Evolutionary conservation across 805 yeast genomes (phyloP), one percentile per base, ranked within the genome.

Genomic region (Wickerhamomyces queroliae): DNA sequence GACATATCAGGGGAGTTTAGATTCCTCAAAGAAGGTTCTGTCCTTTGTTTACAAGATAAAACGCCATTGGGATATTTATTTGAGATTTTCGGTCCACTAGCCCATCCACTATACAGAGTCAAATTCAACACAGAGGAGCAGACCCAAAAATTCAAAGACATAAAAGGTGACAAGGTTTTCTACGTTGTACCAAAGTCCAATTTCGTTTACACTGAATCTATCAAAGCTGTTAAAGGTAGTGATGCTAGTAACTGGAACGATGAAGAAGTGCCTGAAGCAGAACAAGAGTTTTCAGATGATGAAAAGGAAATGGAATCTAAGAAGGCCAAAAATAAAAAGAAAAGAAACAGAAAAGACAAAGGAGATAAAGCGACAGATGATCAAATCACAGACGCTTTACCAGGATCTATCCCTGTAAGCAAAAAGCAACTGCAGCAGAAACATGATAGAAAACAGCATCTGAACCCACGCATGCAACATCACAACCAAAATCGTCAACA

Each of bases 211-310:
- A 91, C 98, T 0, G 83, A 83, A 37, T 64, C 76, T 19, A 71
- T 90, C 40, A 85, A 78, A 50, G 64, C 71, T 18, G 42, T 80
- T 16, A 90, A 83, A 53, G 99, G 98, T 19, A 82, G 89, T 2
- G 99, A 93, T 64, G 99, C 99, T 0, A 84, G 95, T 53, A 93
- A 93, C 52, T 81, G 87, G 59, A 83, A 87, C 57, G 99, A 93
- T 59, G 98, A 93, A 63, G 99, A 93, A 54, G 62, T 91, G 23
- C 88, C 96, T 0, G 89, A 80, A 49, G 95, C 85, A 23, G 98
- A 93, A 58, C 95, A 87, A 58, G 98, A 91, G 56, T 91, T 82
- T 49, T 86, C 96, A 2, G 98, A 93, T 58, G 98, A 93, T 60
- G 98, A 91, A 56, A 76, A 76, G 44, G 98, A 93, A 58, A 74